Evolutionary conservation across 2,329 filamentous ascomycete species (phyloP).

Genomic region (Claviceps lovelessii): DNA sequence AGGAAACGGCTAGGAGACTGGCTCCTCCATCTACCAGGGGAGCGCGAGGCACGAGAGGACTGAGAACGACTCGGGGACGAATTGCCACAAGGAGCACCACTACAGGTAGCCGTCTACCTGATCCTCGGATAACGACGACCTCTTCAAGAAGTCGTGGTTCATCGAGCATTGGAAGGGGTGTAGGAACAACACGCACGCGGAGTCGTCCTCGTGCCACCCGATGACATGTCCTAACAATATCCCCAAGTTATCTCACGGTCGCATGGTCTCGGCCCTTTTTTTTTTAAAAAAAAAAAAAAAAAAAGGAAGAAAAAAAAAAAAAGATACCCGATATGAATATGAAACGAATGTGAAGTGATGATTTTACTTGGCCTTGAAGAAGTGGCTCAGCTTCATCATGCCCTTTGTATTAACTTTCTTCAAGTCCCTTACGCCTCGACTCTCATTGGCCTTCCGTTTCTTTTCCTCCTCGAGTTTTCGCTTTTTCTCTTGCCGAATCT

Average conservation of each 20-base stretch:
- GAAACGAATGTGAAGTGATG: constrained; percentile 5
- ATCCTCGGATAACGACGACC: constrained; percentile 14
- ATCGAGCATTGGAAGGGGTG: constrained; percentile 22
- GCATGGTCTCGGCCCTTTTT: constrained; percentile 1
- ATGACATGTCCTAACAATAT: constrained; percentile 4
- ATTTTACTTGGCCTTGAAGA: constrained; percentile 60
- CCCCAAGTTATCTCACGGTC: not conserved
- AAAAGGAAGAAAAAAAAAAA: too few relatives aligned
- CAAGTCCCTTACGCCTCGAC: constrained; percentile 61
- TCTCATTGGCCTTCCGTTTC: constrained; percentile 61
- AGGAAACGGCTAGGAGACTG: constrained; percentile 29
- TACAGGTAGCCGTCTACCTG: constrained; percentile 15
- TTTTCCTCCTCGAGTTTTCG: constrained; percentile 75
- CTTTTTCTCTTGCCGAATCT: constrained; percentile 61
- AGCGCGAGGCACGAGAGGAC: constrained; percentile 17
- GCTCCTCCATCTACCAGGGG: constrained; percentile 16
- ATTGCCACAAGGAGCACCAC: constrained; percentile 14
- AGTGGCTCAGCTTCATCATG: constrained; percentile 95
- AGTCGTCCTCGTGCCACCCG: constrained; percentile 20
- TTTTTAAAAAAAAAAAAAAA: too few relatives aligned
- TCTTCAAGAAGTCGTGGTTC: constrained; percentile 18
- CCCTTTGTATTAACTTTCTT: constrained; percentile 82
- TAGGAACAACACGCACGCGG: constrained; percentile 16
- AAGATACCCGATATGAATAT: constrained; percentile 17
- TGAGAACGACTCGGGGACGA: constrained; percentile 15